phyloP scores from a whole-genome alignment of 495 filamentous ascomycete genomes.

The Cladorrhinum samala region DNA sequence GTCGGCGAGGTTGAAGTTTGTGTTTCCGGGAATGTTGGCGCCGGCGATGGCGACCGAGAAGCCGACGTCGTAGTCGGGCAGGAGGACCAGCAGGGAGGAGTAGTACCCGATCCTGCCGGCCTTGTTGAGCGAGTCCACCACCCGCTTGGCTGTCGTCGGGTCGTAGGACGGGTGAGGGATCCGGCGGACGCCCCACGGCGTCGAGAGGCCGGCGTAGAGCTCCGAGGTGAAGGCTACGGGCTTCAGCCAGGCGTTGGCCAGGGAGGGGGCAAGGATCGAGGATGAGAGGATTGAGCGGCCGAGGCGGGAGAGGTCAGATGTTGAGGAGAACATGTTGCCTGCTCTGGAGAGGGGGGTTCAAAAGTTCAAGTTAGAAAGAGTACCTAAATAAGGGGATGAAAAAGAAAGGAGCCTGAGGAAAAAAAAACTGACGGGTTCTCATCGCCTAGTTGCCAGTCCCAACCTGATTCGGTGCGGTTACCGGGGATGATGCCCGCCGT shows the following conservation, averaged over 20 bases:
- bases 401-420: neutral
- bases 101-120: constrained; percentile 44
- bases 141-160: constrained; percentile 33
- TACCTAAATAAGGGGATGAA: constrained; percentile 5
- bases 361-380: constrained; percentile 7
- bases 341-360: constrained; percentile 27
- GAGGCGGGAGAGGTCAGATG: constrained; percentile 44
- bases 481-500: constrained; percentile 31
- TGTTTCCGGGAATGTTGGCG: constrained; percentile 40
- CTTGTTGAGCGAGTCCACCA: constrained; percentile 49
- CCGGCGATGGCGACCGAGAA: constrained; percentile 35
- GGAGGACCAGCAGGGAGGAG: constrained; percentile 38
- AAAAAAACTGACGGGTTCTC: constrained; percentile 28
- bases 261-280: constrained; percentile 35
- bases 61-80: constrained; percentile 48
- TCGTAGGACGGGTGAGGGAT: constrained; percentile 25
- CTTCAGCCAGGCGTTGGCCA: constrained; percentile 54
- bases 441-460: constrained; percentile 38
- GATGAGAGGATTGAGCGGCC: constrained; percentile 51
- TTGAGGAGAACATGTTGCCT: constrained; percentile 53
- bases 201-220: constrained; percentile 40
- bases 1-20: constrained; percentile 43
- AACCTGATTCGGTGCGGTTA: constrained; percentile 11
- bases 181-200: constrained; percentile 54
- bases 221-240: constrained; percentile 45